Evolutionary conservation across 139 green algal species (phyloP), one percentile per base, ranked within the genome.

Genomic region (Volvox africanus): DNA sequence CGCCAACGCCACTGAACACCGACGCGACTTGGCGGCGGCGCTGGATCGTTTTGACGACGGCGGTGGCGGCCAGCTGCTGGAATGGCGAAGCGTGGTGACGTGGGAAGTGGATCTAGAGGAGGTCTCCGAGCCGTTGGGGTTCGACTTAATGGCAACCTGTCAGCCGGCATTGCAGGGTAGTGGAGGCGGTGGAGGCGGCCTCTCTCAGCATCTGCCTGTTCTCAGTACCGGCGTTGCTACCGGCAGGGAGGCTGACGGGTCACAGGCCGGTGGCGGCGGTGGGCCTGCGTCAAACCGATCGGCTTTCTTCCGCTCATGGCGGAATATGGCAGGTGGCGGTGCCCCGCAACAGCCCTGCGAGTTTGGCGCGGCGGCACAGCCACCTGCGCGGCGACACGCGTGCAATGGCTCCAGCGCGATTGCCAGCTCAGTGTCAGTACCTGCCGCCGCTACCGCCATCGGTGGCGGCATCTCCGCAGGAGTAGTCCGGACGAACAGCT

Each of bases 71-170:
- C 44, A 5, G 1, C 37, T 67, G 1, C 37, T 67, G 78, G 78
- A 84, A 36, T 84, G 78, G 78, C 36, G 78, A 3, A 84, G 37
- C 17, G 78, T 84, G 36, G 78, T 84, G 19, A 68, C 78, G 36
- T 84, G 78, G 78, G 78, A 84, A 13, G 78, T 67, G 36, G 37
- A 67, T 35, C 50, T 81, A 24, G 37, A 65, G 78, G 11, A 32
- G 78, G 36, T 18, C 21, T 33, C 78, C 17, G 32, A 24, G 76
- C 76, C 50, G 76, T 36, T n/a, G 76, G 32, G 55, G 2, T 36
- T 55, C 1, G 33, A 44, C n/a, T 79, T 30, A 18, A 79, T 37
- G 76, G 76, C 61, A 28, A 36, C 13, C 5, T 35, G 33, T 20
- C 71, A 79, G 71, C 71, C 19, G 71, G 28, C 11, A 28, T 28